These are phyloP conservation scores for Lentinula guzmanii DNA, from an alignment of 768 basidiomycete species.

Conservation along the genomic window DNA sequence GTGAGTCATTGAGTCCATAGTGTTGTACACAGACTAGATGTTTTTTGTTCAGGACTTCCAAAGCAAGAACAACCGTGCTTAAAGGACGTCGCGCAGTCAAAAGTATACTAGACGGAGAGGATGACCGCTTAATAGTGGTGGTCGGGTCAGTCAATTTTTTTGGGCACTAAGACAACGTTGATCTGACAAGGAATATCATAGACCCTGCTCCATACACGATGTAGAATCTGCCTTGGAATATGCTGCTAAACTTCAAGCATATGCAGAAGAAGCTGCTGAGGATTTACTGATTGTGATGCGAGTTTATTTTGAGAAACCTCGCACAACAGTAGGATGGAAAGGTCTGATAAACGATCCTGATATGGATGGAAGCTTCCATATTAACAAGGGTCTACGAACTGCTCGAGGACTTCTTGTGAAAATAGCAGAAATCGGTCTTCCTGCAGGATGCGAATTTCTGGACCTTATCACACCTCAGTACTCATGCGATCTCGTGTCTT, in stretches of 20 bases:
- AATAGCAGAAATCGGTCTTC: conserved; percentile 82
- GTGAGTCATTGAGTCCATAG: conserved; percentile 32
- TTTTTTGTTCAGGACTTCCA: conserved; percentile 48
- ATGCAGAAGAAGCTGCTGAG: conserved; percentile 41
- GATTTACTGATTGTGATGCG: conserved; percentile 93
- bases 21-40: neutral
- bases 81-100: conserved; percentile 78
- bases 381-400: conserved; percentile 92
- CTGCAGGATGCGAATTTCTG: conserved; percentile 91
- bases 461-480: conserved; percentile 83
- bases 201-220: conserved; percentile 81
- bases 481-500: conserved; percentile 70
- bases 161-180: too few relatives aligned
- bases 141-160: conserved; percentile 57
- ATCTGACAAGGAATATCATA: neutral
- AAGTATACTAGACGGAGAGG: conserved; percentile 76
- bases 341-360: conserved; percentile 89
- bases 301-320: conserved; percentile 94
- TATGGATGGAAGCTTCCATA: conserved; percentile 90
- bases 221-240: conserved; percentile 81
- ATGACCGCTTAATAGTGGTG: conserved; percentile 82
- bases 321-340: conserved; percentile 98
- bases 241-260: conserved; percentile 56
- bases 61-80: conserved; percentile 84
- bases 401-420: conserved; percentile 88